Evolutionary conservation across 345 rosid genomes (phyloP).

Genomic region (Salix dunnii): DNA sequence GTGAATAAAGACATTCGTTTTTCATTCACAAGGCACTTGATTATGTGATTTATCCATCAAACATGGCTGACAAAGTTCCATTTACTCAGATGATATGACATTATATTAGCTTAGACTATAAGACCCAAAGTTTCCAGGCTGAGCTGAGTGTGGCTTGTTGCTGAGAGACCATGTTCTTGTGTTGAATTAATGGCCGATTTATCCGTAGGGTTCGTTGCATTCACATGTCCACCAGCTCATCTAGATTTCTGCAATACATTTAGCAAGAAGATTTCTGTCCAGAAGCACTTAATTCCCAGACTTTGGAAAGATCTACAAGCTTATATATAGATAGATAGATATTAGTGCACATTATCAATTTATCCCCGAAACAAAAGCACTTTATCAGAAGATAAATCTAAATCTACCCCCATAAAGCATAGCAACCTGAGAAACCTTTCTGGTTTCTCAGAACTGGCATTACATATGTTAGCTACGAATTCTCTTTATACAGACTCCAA

Average conservation of each 20-base stretch:
- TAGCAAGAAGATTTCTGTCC: neutral
- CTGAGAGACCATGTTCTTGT: neutral
- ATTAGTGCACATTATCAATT: neutral
- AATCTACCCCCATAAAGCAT: conserved; percentile 1
- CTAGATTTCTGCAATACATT: neutral
- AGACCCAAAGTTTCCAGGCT: neutral
- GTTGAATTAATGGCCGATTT: neutral
- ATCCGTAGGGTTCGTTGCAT: neutral
- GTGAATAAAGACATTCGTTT: no score
- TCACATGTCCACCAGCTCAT: neutral
- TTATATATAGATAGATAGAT: neutral
- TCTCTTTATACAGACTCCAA: neutral
- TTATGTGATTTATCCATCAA: no score
- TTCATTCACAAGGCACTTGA: no score
- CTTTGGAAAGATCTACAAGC: neutral
- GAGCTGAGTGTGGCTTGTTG: neutral
- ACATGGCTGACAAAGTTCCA: no score
- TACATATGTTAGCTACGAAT: neutral
- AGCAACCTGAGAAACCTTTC: neutral
- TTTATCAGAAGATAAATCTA: neutral
- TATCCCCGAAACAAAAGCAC: neutral
- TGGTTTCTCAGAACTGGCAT: neutral
- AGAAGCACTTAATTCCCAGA: neutral
- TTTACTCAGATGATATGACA: no score
- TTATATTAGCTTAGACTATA: no score